Evolutionary conservation across 2,329 filamentous ascomycete species (phyloP).

Genomic region (Monilinia polystroma): DNA sequence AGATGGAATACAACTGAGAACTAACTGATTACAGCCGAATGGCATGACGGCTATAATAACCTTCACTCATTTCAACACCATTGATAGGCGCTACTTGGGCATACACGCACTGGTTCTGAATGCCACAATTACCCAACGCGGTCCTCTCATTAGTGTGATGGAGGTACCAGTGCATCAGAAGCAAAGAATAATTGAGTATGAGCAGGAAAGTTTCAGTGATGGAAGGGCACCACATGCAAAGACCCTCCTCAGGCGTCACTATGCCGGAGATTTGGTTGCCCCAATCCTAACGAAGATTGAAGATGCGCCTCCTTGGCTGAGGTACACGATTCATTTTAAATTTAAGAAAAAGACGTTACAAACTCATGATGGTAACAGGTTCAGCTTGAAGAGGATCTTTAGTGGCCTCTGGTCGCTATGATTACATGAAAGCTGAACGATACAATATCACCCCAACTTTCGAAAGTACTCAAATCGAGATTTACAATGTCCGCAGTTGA

Average conservation of each 20-base stretch:
- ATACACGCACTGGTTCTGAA: background rate
- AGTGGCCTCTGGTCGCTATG: background rate
- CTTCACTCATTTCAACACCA: background rate
- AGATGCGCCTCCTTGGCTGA: background rate
- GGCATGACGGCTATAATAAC: background rate
- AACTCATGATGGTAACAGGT: background rate
- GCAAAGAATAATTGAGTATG: background rate
- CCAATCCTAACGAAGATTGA: background rate
- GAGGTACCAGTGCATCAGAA: background rate
- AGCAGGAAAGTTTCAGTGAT: background rate
- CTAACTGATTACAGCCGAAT: background rate
- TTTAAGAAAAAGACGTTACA: background rate
- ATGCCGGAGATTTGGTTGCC: background rate
- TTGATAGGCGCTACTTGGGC: background rate
- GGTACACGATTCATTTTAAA: background rate
- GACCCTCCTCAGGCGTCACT: background rate
- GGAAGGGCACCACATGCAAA: background rate
- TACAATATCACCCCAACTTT: background rate
- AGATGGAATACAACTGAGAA: background rate
- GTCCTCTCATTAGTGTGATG: background rate
- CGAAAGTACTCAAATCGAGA: background rate
- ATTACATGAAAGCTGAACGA: background rate
- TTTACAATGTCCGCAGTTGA: background rate
- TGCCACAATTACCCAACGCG: background rate
- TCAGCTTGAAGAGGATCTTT: background rate